phyloP scores from a whole-genome alignment of 768 basidiomycete species.

The Tremella yokohamensis region DNA sequence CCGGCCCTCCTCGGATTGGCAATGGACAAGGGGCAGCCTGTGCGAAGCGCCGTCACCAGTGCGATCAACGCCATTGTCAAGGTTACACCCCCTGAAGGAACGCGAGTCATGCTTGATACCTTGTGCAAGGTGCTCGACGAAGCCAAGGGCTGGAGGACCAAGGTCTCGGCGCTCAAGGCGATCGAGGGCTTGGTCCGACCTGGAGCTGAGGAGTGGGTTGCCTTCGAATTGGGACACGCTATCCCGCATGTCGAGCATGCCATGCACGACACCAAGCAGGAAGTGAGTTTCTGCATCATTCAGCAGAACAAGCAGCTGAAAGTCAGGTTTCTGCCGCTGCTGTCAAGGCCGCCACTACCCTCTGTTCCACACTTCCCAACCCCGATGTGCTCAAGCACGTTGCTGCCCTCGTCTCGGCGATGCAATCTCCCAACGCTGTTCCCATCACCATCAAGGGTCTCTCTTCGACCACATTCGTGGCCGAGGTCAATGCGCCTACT shows the following conservation, averaged over 20 bases:
- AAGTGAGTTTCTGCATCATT: constrained; percentile 58
- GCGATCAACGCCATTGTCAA: constrained; percentile 82
- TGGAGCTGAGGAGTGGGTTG: constrained; percentile 62
- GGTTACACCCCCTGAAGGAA: constrained; percentile 77
- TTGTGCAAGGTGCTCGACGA: constrained; percentile 62
- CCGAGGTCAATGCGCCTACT: constrained; percentile 94
- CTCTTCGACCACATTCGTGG: constrained; percentile 91
- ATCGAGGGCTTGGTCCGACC: constrained; percentile 66
- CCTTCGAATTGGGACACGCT: constrained; percentile 72
- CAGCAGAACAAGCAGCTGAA: constrained; percentile 3
- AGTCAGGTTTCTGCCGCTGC: constrained; percentile 77
- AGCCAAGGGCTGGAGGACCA: constrained; percentile 83
- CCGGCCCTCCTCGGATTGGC: constrained; percentile 68
- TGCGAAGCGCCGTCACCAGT: constrained; percentile 71
- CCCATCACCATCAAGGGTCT: constrained; percentile 91
- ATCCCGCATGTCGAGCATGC: constrained; percentile 81
- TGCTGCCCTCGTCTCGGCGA: constrained; percentile 74
- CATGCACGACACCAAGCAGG: constrained; percentile 95
- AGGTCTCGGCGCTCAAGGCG: constrained; percentile 87
- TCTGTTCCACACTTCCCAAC: constrained; percentile 88
- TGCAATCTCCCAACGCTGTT: constrained; percentile 81
- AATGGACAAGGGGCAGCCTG: constrained; percentile 91
- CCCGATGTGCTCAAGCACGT: constrained; percentile 88
- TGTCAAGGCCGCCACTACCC: constrained; percentile 78
- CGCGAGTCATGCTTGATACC: constrained; percentile 62